Base-by-base conservation (phyloP, 192 early-diverging fungal species). In the Coemansia sp. region DNA sequence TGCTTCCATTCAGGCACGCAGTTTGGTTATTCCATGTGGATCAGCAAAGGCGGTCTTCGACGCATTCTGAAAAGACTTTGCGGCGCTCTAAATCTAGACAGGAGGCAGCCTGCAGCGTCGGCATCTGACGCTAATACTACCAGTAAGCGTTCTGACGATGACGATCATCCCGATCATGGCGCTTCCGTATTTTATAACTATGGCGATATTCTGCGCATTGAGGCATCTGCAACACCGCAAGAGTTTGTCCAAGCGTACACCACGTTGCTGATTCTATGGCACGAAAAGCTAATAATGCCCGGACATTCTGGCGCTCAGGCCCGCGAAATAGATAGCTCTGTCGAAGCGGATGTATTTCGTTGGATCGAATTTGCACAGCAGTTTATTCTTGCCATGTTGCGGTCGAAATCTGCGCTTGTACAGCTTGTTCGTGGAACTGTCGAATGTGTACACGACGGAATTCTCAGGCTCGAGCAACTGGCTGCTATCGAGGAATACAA, bases 361-460 rank as follows among this genome's bases (percentile, higher is more conserved):
- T 81, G 79, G 79, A 76, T 65, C 13, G 67, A 75, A 13, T 81
- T 76, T 52, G 20, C 65, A 15, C 79, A 73, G 62, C 59, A 62
- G 9, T 73, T 54, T 13, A 48, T 81, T 42, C 29, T 40, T 11
- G 15, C 43, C 22, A 42, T 11, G 19, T 15, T 48, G 4, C 34
- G 61, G n/a, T 71, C 66, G 25, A 59, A 63, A 23, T 9, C 66
- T 4, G 69, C n/a, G 4, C 36, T 76, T 50, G 53, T 52, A 6
- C 65, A 41, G 59, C 22, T 76, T 20, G 64, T 65, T 20, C 29
- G 46, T n/a, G 38, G 34, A 19, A 54, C 70, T 29, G 53, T 69
- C 14, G 52, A 13, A 10, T 61, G 61, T 35, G 59, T 45, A 3
- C 60, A 38, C 17, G 62, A 61, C 19, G 48, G 49, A 14, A 29